Evolutionary conservation across 2,329 filamentous ascomycete species (phyloP).

Genomic region (Penicillium sp.): DNA sequence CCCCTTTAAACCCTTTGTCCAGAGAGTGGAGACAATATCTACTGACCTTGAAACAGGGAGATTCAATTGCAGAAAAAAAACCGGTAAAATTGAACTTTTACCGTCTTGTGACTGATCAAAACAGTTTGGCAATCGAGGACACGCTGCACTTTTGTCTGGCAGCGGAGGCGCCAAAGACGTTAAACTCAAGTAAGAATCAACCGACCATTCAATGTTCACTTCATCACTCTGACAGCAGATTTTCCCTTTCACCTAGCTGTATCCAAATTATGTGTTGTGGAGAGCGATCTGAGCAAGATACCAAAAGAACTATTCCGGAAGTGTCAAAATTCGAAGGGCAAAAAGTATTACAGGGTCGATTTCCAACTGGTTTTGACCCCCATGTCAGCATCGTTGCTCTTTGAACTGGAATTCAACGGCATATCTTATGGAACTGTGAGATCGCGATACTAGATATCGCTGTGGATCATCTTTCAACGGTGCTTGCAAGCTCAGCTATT

Average conservation of each 20-base stretch:
- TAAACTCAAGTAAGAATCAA: not conserved
- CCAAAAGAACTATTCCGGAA: conserved; percentile 25
- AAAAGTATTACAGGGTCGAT: conserved; percentile 16
- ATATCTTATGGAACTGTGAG: conserved; percentile 30
- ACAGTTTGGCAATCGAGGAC: not conserved
- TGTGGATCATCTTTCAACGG: no score
- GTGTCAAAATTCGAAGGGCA: conserved; percentile 21
- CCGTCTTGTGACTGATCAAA: fast-evolving
- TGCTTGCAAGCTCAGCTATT: not conserved
- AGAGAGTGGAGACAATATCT: not conserved
- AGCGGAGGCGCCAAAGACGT: conserved; percentile 9
- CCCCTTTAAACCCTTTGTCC: not conserved
- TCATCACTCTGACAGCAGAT: not conserved
- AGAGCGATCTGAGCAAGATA: conserved; percentile 27
- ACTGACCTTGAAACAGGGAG: conserved; percentile 11
- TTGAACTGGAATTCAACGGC: conserved; percentile 33
- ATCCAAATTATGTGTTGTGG: conserved; percentile 19
- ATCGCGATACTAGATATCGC: conserved; percentile 20
- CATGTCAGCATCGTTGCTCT: conserved; percentile 28
- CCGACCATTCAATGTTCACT: no score
- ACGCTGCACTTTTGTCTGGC: conserved; percentile 15
- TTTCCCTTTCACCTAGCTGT: conserved; percentile 13
- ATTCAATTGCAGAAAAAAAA: conserved; percentile 19
- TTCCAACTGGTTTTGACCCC: conserved; percentile 26
- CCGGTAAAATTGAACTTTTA: conserved; percentile 22